Conservation (phyloP, 1,284 basidiomycete genomes). For the Golubevia pallescens region DNA sequence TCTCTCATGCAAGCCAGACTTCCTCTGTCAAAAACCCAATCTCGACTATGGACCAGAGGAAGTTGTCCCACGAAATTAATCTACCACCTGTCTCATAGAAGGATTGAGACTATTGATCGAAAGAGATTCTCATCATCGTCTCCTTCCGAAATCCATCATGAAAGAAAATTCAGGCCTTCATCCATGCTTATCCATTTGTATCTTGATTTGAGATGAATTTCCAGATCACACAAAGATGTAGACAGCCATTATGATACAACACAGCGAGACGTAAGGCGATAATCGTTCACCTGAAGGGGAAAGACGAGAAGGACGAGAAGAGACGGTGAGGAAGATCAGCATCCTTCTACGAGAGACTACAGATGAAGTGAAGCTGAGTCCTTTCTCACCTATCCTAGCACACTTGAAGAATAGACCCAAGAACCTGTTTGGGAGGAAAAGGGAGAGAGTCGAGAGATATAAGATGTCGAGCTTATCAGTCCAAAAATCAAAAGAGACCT, state of each 20-base stretch:
- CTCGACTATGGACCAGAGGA: too few relatives aligned
- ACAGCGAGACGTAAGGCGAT: constrained; percentile 58
- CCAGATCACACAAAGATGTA: constrained; percentile 37
- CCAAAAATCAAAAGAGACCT: too few relatives aligned
- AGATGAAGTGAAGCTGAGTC: background rate
- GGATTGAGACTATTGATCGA: too few relatives aligned
- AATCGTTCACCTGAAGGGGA: constrained; percentile 59
- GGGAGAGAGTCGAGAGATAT: too few relatives aligned
- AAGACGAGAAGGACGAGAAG: background rate
- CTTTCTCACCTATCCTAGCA: constrained; percentile 52
- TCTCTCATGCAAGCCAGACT: too few relatives aligned
- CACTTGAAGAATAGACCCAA: constrained; percentile 58
- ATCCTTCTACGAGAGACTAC: background rate
- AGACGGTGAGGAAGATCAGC: background rate
- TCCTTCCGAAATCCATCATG: constrained; percentile 1
- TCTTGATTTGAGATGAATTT: constrained; percentile 19
- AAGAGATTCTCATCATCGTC: background rate
- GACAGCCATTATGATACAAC: constrained; percentile 57
- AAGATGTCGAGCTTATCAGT: too few relatives aligned
- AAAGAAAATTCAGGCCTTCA: background rate
- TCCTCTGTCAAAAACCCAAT: too few relatives aligned
- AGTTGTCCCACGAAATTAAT: too few relatives aligned
- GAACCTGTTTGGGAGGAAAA: constrained; percentile 22
- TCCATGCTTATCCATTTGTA: constrained; percentile 3
- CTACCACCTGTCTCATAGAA: too few relatives aligned